These are phyloP conservation scores for Ceratobasidium theobromae DNA, from an alignment of 1,284 basidiomycete genomes.

Conservation along the genomic window DNA sequence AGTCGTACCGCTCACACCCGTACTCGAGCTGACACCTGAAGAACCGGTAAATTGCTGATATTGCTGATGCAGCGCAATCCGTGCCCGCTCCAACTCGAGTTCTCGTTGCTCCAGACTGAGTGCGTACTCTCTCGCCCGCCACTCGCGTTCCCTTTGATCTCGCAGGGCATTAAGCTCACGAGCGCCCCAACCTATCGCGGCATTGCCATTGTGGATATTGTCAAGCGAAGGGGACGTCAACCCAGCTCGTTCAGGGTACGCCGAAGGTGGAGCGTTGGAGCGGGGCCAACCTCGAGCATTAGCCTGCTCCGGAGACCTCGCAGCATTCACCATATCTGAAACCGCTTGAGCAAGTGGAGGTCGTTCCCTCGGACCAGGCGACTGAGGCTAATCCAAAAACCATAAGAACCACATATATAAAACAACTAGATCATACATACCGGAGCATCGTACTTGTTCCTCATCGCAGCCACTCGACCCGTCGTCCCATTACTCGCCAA, in stretches of 20 bases:
- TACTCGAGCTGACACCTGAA: constrained; percentile 10
- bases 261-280: neutral
- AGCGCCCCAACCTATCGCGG: constrained; percentile 50
- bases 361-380: constrained; percentile 58
- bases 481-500: constrained; percentile 50
- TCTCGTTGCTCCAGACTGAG: constrained; percentile 55
- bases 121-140: constrained; percentile 60
- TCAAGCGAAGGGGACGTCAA: constrained; percentile 12
- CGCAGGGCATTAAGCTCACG: constrained; percentile 40
- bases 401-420: neutral
- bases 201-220: neutral
- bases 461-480: constrained; percentile 67
- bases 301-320: neutral
- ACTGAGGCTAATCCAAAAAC: constrained; percentile 52
- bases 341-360: constrained; percentile 65
- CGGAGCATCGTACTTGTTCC: constrained; percentile 53
- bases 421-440: neutral
- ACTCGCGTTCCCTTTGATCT: constrained; percentile 54
- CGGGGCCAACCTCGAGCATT: neutral
- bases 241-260: neutral
- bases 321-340: constrained; percentile 48
- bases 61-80: constrained; percentile 39
- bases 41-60: constrained; percentile 23
- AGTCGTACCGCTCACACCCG: constrained; percentile 24
- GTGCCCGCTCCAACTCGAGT: constrained; percentile 55